Percentiles rank a stretch among this genome's conserved stretches.
phyloP scores from a whole-genome alignment of 1,284 basidiomycete genomes.

The Malassezia arunalokei region DNA sequence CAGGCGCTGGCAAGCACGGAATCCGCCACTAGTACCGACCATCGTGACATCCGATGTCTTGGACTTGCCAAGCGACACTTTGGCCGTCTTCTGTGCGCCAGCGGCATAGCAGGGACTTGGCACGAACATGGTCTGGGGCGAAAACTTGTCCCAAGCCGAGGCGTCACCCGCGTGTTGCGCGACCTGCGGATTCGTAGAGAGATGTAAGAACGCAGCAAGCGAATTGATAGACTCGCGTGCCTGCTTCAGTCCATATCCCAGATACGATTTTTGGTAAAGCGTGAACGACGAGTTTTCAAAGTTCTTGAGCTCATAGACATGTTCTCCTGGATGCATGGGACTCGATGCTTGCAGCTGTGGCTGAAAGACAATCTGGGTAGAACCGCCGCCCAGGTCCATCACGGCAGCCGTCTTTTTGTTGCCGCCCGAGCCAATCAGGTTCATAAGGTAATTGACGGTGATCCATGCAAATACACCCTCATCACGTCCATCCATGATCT shows the following conservation, averaged over 20 bases:
- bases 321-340: constrained; percentile 69
- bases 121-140: constrained; percentile 45
- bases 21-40: constrained; percentile 55
- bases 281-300: constrained; percentile 35
- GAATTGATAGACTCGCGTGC: constrained; percentile 75
- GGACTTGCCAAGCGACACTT: constrained; percentile 53
- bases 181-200: constrained; percentile 47
- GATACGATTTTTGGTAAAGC: constrained; percentile 47
- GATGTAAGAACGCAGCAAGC: constrained; percentile 72
- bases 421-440: constrained; percentile 47
- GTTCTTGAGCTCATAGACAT: constrained; percentile 67
- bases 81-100: constrained; percentile 57
- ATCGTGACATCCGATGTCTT: constrained; percentile 27
- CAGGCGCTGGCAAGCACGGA: constrained; percentile 70
- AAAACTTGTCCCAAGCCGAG: constrained; percentile 20
- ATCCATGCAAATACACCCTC: constrained; percentile 94
- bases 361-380: constrained; percentile 95
- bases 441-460: constrained; percentile 70
- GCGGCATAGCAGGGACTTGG: constrained; percentile 70
- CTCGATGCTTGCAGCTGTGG: constrained; percentile 52
- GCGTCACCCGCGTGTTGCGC: constrained; percentile 18
- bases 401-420: constrained; percentile 64
- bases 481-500: constrained; percentile 80
- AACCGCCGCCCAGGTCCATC: constrained; percentile 88
- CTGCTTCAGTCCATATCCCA: constrained; percentile 89